These are phyloP conservation scores for Pestalotiopsis sp. DNA, from an alignment of 2,329 filamentous ascomycete species.

Conservation along the genomic window DNA sequence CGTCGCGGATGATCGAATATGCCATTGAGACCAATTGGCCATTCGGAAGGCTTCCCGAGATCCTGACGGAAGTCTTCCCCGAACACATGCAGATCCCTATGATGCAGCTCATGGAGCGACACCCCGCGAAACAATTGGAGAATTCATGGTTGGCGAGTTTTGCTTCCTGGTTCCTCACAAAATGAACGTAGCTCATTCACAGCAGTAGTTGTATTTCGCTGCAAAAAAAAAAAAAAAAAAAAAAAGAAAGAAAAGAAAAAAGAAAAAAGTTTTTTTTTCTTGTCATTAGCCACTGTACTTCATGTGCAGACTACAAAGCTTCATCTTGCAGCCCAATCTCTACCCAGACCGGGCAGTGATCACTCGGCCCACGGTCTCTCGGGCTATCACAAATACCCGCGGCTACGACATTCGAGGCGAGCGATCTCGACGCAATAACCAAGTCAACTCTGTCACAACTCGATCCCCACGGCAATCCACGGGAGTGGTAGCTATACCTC, in stretches of 20 bases:
- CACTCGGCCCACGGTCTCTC: conserved; percentile 51
- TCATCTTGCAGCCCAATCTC: conserved; percentile 19
- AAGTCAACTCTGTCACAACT: conserved; percentile 58
- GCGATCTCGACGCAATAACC: conserved; percentile 43
- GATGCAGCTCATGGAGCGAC: not conserved
- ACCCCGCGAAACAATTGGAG: not conserved
- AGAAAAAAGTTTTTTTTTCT: no score
- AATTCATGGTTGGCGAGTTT: not conserved
- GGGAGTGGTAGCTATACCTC: conserved; percentile 53
- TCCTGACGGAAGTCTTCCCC: not conserved
- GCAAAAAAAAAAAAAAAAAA: no score
- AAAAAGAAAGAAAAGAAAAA: no score
- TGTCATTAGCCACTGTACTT: no score
- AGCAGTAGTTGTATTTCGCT: no score
- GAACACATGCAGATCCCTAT: not conserved
- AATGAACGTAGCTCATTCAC: no score
- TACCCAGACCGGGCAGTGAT: conserved; percentile 55
- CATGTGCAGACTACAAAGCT: no score
- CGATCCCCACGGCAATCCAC: conserved; percentile 43
- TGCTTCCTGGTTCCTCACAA: not conserved
- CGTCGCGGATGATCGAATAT: not conserved
- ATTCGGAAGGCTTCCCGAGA: not conserved
- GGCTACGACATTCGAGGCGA: conserved; percentile 30
- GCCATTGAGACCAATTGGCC: not conserved
- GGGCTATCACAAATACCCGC: conserved; percentile 38